phyloP scores from a whole-genome alignment of 148 eudicot genomes.

The Amaranthus cruentus region DNA sequence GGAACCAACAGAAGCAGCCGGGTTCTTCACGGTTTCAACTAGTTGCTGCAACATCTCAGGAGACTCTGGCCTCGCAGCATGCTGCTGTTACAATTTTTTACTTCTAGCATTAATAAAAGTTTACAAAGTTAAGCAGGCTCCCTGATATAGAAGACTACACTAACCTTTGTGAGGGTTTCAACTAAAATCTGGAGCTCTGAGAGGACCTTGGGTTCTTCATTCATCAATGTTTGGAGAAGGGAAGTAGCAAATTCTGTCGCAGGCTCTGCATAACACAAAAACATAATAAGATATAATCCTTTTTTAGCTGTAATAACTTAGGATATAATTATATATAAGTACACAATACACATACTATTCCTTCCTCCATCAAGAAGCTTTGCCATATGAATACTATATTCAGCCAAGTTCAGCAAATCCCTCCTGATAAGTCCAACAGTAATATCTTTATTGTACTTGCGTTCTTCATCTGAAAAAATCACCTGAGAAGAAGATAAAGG shows the following conservation, averaged over 20 bases:
- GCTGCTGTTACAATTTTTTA: constrained; percentile 34
- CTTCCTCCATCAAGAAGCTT: constrained; percentile 92
- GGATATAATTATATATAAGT: background rate
- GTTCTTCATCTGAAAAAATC: constrained; percentile 83
- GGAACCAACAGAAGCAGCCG: constrained; percentile 40
- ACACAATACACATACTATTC: constrained; percentile 60
- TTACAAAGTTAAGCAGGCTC: background rate
- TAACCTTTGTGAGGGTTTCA: constrained; percentile 79
- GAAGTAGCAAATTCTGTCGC: constrained; percentile 85
- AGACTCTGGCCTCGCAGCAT: constrained; percentile 89
- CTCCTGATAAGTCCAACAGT: constrained; percentile 80
- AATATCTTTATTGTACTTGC: constrained; percentile 88
- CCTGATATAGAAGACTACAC: constrained; percentile 6
- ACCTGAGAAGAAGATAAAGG: constrained; percentile 39
- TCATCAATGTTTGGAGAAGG: constrained; percentile 58
- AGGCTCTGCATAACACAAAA: constrained; percentile 51
- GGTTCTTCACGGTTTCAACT: constrained; percentile 84
- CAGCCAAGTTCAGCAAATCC: constrained; percentile 75
- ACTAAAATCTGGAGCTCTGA: constrained; percentile 82
- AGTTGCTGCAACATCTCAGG: constrained; percentile 86
- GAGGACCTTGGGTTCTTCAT: constrained; percentile 63
- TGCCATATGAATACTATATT: constrained; percentile 87
- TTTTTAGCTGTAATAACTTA: background rate
- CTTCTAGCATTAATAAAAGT: background rate
- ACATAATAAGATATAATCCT: constrained; percentile 15